Base-by-base conservation (phyloP, 2,329 filamentous ascomycete genomes). In the Alternaria arborescens region DNA sequence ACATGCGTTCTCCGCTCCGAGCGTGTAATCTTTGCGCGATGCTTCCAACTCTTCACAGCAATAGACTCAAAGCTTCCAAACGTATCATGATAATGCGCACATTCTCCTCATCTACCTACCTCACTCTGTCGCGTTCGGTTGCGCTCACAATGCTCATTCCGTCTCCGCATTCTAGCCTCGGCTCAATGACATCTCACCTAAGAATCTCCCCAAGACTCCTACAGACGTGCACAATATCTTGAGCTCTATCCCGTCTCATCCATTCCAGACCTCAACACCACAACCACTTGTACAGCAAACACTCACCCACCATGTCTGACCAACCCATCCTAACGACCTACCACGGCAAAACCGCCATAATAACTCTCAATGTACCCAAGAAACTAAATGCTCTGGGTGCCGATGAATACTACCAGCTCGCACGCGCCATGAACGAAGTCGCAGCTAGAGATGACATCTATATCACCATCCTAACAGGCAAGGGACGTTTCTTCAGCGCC, bases 401-500 rank as follows among this genome's bases (percentile, higher is more conserved):
- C 71, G 82, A 86, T 62, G 85, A 89, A 52, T 98, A 97, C 83
- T 97, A 91, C 78, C 85, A 88, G 30, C 85, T 98, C 42, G 88
- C 91, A 1, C 85, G 87, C 69, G 85, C 88, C 50, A 81, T 99
- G 76, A 87, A 90, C 59, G 89, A 97, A 76, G 84, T 98, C 50
- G 94, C 93, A 16, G 84, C 83, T 8, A 89, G 89, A 65, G 88
- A 94, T 62, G 91, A 97, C 66, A 88, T 97, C 61, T 91, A 86
- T 74, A 88, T 97, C 70, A 98, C 94, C 3, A 84, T 98, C 11
- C 75, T 98, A 4, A 92, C 93, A 0, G 95, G 88, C 72, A 94
- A 88, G 60, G 94, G 94, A 12, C 84, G 86, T 4, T 89, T 84
- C 78, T 98, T 98, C 82, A 97, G 93, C 10, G 94, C 94, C 92